Percentiles rank a stretch among this genome's conserved stretches.
These are phyloP conservation scores for Rhynchosporium agropyri DNA, from an alignment of 2,329 filamentous ascomycete species.

Conservation along the genomic window DNA sequence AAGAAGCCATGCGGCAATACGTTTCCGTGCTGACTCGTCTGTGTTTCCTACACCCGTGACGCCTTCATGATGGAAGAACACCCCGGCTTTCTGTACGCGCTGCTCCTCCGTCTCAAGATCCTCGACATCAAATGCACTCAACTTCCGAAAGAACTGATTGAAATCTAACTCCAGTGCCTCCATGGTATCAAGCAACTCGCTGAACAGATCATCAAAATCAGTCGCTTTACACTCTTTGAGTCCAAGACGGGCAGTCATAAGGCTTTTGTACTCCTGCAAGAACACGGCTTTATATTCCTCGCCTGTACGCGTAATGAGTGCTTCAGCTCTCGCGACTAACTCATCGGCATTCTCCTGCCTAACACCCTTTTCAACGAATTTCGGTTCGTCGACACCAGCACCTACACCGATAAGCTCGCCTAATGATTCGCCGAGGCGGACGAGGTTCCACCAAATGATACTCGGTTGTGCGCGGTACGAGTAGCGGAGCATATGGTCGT, in stretches of 20 bases:
- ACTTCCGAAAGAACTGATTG: slow-evolving; percentile 85
- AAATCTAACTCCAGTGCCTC: slow-evolving; percentile 87
- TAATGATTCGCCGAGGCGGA: slow-evolving; percentile 84
- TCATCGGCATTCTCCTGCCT: slow-evolving; percentile 65
- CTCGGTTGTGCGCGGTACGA: slow-evolving; percentile 92
- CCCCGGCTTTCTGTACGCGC: slow-evolving; percentile 63
- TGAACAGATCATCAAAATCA: slow-evolving; percentile 82
- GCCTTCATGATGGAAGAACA: slow-evolving; percentile 82
- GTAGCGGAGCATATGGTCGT: slow-evolving; percentile 86
- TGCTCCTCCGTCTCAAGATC: slow-evolving; percentile 67
- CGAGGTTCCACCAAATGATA: slow-evolving; percentile 98
- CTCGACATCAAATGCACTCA: slow-evolving; percentile 64
- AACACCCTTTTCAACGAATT: slow-evolving; percentile 75
- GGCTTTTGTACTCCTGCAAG: slow-evolving; percentile 80
- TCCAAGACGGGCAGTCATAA: slow-evolving; percentile 82
- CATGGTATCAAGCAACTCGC: slow-evolving; percentile 78
- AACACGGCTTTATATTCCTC: slow-evolving; percentile 91
- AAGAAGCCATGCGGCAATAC: slow-evolving; percentile 79
- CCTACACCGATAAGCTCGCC: slow-evolving; percentile 87
- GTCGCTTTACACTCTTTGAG: slow-evolving; percentile 67
- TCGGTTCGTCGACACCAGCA: slow-evolving; percentile 66
- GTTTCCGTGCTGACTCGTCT: slow-evolving; percentile 65
- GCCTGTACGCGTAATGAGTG: slow-evolving; percentile 75
- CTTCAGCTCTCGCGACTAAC: slow-evolving; percentile 80
- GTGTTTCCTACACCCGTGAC: slow-evolving; percentile 57